These are phyloP conservation scores for Coemansia sp. DNA, from an alignment of 192 early-diverging fungal genomes.

Conservation along the genomic window DNA sequence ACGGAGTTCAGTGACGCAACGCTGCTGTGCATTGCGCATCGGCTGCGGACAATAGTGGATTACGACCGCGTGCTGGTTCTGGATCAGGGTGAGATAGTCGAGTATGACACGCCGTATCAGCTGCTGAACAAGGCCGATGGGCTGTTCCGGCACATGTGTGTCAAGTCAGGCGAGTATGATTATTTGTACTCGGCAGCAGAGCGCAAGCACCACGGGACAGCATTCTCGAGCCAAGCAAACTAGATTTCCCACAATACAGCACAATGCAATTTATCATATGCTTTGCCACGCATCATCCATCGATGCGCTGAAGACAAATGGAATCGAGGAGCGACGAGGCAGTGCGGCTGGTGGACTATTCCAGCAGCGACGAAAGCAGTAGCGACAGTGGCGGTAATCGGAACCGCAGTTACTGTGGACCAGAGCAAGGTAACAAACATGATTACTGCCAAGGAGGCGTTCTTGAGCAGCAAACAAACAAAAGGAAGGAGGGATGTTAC, in stretches of 20 bases:
- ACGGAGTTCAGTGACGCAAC: conserved; percentile 61
- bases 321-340: not conserved
- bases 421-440: conserved; percentile 22
- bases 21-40: conserved; percentile 72
- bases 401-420: conserved; percentile 9
- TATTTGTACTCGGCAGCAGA: conserved; percentile 67
- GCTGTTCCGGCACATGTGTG: conserved; percentile 71
- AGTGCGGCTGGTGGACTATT: conserved; percentile 35
- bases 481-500: conserved; percentile 3
- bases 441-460: not conserved
- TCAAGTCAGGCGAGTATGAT: conserved; percentile 76
- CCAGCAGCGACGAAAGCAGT: conserved; percentile 42
- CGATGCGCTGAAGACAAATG: too few relatives aligned
- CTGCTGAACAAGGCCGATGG: conserved; percentile 55
- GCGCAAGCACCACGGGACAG: conserved; percentile 36
- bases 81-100: conserved; percentile 67
- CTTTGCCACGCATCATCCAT: too few relatives aligned
- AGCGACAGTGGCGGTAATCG: conserved; percentile 16
- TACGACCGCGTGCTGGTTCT: conserved; percentile 78
- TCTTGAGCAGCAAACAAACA: not conserved
- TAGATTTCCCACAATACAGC: too few relatives aligned
- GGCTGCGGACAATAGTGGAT: conserved; percentile 71
- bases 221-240: not conserved
- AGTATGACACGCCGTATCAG: conserved; percentile 64
- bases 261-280: not conserved